Evolutionary conservation across 1,284 basidiomycete species (phyloP), one percentile per base, ranked within the genome.

Genomic region (Tetrapyrgos nigripes): DNA sequence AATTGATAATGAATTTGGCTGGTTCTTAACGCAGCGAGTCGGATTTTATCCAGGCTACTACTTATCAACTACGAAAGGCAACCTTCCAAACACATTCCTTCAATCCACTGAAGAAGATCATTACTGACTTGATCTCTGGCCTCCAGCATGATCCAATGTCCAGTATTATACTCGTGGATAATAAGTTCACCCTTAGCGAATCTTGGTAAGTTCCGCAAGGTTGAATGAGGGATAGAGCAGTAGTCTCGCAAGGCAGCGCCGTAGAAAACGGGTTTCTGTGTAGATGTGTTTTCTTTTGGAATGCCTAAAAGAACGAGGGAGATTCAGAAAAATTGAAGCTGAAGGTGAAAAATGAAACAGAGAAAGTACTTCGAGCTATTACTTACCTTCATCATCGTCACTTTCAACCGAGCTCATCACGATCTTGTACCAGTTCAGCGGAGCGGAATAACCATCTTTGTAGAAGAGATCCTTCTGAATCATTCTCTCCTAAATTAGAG

Each of bases 211-310:
- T 58, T 5, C n/a, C 23, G 8, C 52, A 35, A 21, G 63, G 61
- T 13, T 55, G 59, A 6, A 69, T 26, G 1, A 49, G 56, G 17
- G 73, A 60, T 26, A 67, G 10, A 58, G 62, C 66, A 50, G 24
- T 60, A 58, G 57, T 79, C 76, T 11, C 68, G 59, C 47, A 62
- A 61, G 8, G 69, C 65, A 0, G 66, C 71, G 8, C 68, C 77
- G 59, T 71, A 75, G 64, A 77, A 77, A 0, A 71, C 70, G 0
- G 73, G 76, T 40, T 69, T 69, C 2, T 50, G 51, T 52, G 75
- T 63, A 3, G 13, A 55, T 44, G 66, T 60, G 4, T 67, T 64
- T 10, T 66, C 61, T 33, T 54, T 40, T 5, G 70, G 68, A 13
- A 77, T 60, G 10, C 54, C 68, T 71, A 33, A 8, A 40, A 4